Base-by-base conservation (phyloP, 176 grass and related monocot genomes). In the Lolium rigidum region DNA sequence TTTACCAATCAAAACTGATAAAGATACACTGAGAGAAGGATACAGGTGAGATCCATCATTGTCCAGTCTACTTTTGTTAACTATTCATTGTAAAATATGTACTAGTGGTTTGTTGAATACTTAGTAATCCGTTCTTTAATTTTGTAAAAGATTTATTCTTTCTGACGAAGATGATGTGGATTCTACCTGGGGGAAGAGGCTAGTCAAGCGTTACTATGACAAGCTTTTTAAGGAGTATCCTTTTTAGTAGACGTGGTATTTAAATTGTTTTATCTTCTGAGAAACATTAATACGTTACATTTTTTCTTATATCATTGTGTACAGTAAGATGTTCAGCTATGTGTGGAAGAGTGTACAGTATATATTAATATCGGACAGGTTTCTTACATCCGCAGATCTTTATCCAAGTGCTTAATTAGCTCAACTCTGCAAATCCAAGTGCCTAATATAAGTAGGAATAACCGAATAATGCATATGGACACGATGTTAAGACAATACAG, bases 211-310 rank as follows among this genome's bases (percentile, higher is more conserved):
- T 69, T 98, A 98, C 69, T 95, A 98, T 89, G 90, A 91, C 84
- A 98, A 98, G 54, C 93, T 98, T 84, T 98, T 94, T 86, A 98
- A 95, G 70, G 93, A 98, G 93, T 98, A 95, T 98, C 96, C 90
- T 92, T 91, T 83, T 86, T 74, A n/a, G 41, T 85, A 22, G 9
- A 58, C n/a, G 9, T 56, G 28, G 9, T 85, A 20, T 20, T 78
- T 82, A 37, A 20, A 37, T 12, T 56, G 6, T 12, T 24, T 54
- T 65, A 67, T 28, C 8, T 52, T 28, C 44, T 49, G 37, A 66
- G 48, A 86, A 43, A 61, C 50, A 4, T 20, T 17, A 77, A 14
- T 47, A 62, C 26, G 43, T 39, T 31, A 7, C 22, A 63, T 86
- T n/a, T 16, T 51, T 88, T 4, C 49, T 89, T 55, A 84, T 10